Percentiles rank a stretch among this genome's conserved stretches.
phyloP scores from a whole-genome alignment of 768 basidiomycete species.

The Hypsizygus marmoreus region DNA sequence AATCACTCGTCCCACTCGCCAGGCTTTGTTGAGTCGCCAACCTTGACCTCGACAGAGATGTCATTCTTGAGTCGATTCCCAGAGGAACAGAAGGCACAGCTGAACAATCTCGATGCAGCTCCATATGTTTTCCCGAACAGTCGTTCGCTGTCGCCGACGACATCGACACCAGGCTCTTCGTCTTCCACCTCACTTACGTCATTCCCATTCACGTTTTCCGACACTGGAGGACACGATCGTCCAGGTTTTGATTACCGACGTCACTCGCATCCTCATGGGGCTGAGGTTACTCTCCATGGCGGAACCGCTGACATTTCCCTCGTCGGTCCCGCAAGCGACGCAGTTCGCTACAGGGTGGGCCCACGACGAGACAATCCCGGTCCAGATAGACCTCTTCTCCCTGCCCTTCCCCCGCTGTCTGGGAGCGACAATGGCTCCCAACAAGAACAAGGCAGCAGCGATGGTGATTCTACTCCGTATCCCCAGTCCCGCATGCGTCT shows the following conservation, averaged over 20 bases:
- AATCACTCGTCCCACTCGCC: conserved; percentile 54
- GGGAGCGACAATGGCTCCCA: conserved; percentile 53
- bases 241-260: conserved; percentile 70
- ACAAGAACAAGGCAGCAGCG: conserved; percentile 57
- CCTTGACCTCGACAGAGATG: conserved; percentile 41
- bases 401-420: conserved; percentile 48
- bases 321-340: conserved; percentile 50
- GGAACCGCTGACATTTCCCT: conserved; percentile 74
- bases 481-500: conserved; percentile 45
- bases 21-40: conserved; percentile 59
- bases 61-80: conserved; percentile 29
- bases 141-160: conserved; percentile 71
- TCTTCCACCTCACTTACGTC: conserved; percentile 68
- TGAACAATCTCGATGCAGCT: conserved; percentile 52
- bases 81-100: conserved; percentile 59
- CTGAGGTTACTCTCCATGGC: conserved; percentile 72
- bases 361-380: conserved; percentile 49
- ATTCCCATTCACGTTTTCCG: conserved; percentile 68
- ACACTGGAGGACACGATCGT: conserved; percentile 56
- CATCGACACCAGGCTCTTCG: conserved; percentile 59
- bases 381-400: conserved; percentile 49
- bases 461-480: conserved; percentile 51
- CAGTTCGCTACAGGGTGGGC: conserved; percentile 61
- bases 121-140: conserved; percentile 66
- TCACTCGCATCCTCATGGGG: conserved; percentile 48